phyloP scores from a whole-genome alignment of 2,329 filamentous ascomycete species.

The Paracorniculantispora psalliotae region DNA sequence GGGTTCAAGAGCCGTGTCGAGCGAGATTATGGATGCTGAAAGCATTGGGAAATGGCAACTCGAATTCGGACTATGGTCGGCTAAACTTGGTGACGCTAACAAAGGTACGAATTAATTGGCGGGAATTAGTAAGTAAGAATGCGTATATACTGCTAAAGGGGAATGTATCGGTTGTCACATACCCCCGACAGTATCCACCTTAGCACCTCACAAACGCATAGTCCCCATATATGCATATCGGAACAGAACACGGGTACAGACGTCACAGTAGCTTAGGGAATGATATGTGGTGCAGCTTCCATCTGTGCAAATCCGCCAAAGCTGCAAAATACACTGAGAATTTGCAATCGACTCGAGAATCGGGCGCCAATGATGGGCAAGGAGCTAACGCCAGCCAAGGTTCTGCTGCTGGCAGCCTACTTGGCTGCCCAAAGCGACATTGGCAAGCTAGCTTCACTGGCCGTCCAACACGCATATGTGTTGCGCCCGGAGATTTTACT shows the following conservation, averaged over 20 bases:
- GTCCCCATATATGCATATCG: conserved; percentile 8
- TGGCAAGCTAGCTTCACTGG: conserved; percentile 54
- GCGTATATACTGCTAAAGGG: neutral
- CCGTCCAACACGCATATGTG: conserved; percentile 49
- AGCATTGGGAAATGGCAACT: neutral
- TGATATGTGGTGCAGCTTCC: neutral
- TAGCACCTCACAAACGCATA: neutral
- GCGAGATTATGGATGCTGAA: neutral
- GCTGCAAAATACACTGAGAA: neutral
- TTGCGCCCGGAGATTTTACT: conserved; percentile 62
- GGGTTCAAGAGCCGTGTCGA: neutral
- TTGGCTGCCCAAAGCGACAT: conserved; percentile 63
- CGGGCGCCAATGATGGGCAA: conserved; percentile 11
- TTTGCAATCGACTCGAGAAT: neutral
- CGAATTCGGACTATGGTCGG: neutral
- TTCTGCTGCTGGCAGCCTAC: conserved; percentile 67
- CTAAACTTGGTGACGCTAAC: neutral
- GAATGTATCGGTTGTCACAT: neutral
- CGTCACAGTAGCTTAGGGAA: neutral
- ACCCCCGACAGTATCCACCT: neutral
- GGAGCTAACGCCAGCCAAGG: conserved; percentile 59
- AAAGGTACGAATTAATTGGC: neutral
- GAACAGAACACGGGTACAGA: neutral
- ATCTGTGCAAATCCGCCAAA: neutral
- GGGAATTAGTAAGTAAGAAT: neutral